Evolutionary conservation across 2,329 filamentous ascomycete genomes (phyloP).

Genomic region (Apiospora sp.): DNA sequence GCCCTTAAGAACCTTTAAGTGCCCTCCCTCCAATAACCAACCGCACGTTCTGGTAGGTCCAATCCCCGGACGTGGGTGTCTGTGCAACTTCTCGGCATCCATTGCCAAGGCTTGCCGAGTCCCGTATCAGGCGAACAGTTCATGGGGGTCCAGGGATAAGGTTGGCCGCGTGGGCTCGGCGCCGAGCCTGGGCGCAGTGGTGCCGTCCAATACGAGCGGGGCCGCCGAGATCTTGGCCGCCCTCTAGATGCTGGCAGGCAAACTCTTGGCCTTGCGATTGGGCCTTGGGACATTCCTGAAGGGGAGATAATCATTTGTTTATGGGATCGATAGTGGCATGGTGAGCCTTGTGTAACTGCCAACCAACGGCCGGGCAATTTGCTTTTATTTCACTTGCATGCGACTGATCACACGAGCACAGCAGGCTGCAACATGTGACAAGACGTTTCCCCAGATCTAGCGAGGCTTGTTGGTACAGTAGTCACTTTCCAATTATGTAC

Average conservation of each 20-base stretch:
- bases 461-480: neutral
- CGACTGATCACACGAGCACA: conserved; percentile 5
- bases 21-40: neutral
- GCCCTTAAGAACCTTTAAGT: neutral
- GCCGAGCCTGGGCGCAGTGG: conserved; percentile 19
- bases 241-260: neutral
- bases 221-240: conserved; percentile 12
- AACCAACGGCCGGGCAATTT: neutral
- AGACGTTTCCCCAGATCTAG: neutral
- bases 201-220: neutral
- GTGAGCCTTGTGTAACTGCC: neutral
- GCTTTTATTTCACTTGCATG: neutral
- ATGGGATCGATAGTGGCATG: neutral
- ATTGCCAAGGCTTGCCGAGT: conserved; percentile 15
- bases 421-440: neutral
- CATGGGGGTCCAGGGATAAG: neutral
- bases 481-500: neutral
- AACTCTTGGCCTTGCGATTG: conserved; percentile 6
- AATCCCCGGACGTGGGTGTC: neutral
- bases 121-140: neutral
- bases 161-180: neutral
- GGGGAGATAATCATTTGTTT: neutral
- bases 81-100: conserved; percentile 21
- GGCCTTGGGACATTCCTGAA: conserved; percentile 14
- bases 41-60: neutral